Conservation (phyloP, 176 grass and related monocot genomes). For the Pharus latifolius region DNA sequence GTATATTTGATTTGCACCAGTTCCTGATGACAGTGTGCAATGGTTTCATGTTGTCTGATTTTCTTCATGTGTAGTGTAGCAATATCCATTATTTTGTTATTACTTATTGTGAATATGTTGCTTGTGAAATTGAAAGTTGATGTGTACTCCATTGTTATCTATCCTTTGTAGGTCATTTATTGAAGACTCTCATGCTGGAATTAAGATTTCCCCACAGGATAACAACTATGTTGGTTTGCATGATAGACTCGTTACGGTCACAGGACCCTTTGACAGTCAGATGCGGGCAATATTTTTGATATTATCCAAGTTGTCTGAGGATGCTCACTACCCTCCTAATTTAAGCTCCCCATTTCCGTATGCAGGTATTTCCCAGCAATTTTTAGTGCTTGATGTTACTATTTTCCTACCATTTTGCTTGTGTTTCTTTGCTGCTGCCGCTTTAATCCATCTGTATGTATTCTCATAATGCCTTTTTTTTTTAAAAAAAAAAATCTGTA, state of each 20-base stretch:
- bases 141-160: background rate
- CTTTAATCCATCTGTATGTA: background rate
- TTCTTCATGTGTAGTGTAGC: background rate
- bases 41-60: background rate
- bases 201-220: conserved; percentile 96
- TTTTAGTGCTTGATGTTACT: background rate
- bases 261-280: conserved; percentile 74
- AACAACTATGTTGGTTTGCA: conserved; percentile 84
- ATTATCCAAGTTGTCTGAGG: conserved; percentile 78
- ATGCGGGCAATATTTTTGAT: conserved; percentile 83
- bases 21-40: background rate
- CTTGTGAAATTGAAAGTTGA: background rate
- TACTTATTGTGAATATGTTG: background rate
- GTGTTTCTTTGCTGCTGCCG: background rate
- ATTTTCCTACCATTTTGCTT: background rate
- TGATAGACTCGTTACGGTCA: conserved; percentile 91
- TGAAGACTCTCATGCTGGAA: conserved; percentile 89
- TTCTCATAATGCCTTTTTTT: background rate
- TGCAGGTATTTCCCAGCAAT: conserved; percentile 46
- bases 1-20: background rate
- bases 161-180: conserved; percentile 63
- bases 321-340: conserved; percentile 85
- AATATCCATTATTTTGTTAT: background rate
- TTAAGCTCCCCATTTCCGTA: conserved; percentile 84
- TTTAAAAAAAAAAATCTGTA: too few relatives aligned